Base-by-base conservation (phyloP, 2,329 filamentous ascomycete genomes). In the Paraphoma sp. region DNA sequence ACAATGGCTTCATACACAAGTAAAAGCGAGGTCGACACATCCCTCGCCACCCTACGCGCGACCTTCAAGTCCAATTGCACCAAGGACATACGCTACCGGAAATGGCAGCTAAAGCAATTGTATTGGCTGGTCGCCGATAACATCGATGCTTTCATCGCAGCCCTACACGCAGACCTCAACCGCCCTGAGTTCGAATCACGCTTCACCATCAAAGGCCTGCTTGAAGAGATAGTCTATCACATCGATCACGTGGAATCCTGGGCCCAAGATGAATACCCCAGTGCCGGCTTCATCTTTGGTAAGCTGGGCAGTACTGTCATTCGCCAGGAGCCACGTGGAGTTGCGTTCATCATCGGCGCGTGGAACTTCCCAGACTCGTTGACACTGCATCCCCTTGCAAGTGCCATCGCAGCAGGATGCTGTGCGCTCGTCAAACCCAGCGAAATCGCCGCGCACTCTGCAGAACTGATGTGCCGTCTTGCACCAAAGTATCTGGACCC, bases 401-500 rank as follows among this genome's bases (percentile, higher is more conserved):
- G 17, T 10, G 47, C 47, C 6, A 49, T 49, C n/a, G 33, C 47
- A 9, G 47, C 47, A n/a, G 47, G 47, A 6, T 49, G 47, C 18
- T 28, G 17, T 12, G 47, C 38, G 17, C 33, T 49, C 33, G 28
- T 49, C 17, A 49, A 49, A 30, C 47, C 47, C 7, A 40, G 30
- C 14, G 47, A 49, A 12, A 10, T 49, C 12, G 47, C 47, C 14
- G 33, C 33, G 17, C 9, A 49, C 18, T 40, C 18, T 41, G 47
- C 33, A n/a, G 17, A 18, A 3, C 36, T 45, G 10, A 33, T 46
- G 28, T 8, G 18, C 8, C 14, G 29, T 16, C 29, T 46, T 4
- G 44, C 29, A 17, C 69, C 76, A 0, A 68, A 75, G 30, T 83
- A 83, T 57, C 65, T 83, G 31, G 81, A 83, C 58, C 60, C 57